Evolutionary conservation across 441 rosid genomes (phyloP).

Genomic region (Adansonia gregorii): DNA sequence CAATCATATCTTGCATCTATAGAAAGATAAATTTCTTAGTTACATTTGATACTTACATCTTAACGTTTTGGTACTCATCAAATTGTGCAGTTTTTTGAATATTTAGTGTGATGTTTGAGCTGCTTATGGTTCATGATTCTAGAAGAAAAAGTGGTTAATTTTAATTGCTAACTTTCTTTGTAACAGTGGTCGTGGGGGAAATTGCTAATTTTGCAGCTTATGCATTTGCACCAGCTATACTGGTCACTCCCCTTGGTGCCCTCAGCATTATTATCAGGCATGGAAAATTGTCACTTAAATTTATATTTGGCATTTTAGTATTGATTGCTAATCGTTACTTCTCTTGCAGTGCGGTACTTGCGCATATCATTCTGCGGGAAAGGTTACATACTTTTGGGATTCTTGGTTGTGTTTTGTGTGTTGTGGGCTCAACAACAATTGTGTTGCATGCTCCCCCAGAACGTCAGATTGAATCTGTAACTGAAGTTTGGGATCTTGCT

Average conservation of each 20-base stretch:
- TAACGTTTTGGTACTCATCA: too few relatives aligned
- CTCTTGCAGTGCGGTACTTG: slow-evolving; percentile 59
- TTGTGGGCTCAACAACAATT: slow-evolving; percentile 71
- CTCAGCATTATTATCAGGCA: slow-evolving; percentile 69
- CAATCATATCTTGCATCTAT: too few relatives aligned
- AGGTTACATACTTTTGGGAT: slow-evolving; percentile 62
- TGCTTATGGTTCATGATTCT: slow-evolving; percentile 19
- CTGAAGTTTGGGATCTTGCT: slow-evolving; percentile 74
- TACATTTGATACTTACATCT: too few relatives aligned
- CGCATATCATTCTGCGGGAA: slow-evolving; percentile 61
- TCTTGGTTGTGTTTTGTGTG: slow-evolving; percentile 71
- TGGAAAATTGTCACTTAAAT: slow-evolving; percentile 18
- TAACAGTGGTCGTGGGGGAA: slow-evolving; percentile 69
- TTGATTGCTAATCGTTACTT: slow-evolving; percentile 14
- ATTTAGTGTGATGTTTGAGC: slow-evolving; percentile 6
- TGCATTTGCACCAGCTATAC: slow-evolving; percentile 75
- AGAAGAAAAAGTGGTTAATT: not conserved
- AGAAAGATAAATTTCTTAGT: too few relatives aligned
- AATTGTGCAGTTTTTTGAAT: too few relatives aligned
- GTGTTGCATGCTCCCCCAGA: slow-evolving; percentile 77
- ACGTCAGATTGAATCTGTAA: slow-evolving; percentile 58
- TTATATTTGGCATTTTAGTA: not conserved
- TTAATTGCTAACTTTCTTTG: slow-evolving; percentile 23
- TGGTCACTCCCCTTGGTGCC: slow-evolving; percentile 73
- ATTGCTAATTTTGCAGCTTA: slow-evolving; percentile 76